phyloP scores from a whole-genome alignment of 345 rosid genomes.

The Psidium guajava region DNA sequence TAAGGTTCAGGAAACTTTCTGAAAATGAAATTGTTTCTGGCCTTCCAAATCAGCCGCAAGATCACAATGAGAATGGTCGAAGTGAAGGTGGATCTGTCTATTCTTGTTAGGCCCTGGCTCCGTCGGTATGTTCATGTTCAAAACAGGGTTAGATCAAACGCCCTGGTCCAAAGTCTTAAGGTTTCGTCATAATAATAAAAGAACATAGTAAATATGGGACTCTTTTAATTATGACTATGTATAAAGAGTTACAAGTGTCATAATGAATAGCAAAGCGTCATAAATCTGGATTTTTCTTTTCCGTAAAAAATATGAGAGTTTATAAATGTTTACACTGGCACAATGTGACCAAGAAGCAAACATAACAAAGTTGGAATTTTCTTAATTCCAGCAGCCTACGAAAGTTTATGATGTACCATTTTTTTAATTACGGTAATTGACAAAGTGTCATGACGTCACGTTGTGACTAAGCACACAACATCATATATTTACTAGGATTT shows the following conservation, averaged over 20 bases:
- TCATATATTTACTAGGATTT: no score
- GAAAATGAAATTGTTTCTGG: background rate
- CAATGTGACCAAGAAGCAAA: background rate
- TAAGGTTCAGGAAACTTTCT: background rate
- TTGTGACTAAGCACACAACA: no score
- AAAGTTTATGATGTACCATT: background rate
- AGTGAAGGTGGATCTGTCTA: background rate
- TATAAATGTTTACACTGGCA: background rate
- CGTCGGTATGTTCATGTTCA: background rate
- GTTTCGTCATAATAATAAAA: no score
- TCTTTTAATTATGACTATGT: background rate
- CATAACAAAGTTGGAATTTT: background rate
- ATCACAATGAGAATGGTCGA: background rate
- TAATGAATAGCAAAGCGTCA: background rate
- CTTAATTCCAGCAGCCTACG: background rate
- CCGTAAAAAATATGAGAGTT: background rate
- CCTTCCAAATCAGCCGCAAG: background rate
- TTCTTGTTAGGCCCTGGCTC: background rate
- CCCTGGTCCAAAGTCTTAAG: background rate
- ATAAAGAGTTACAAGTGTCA: background rate
- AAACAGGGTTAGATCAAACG: background rate
- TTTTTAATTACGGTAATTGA: background rate
- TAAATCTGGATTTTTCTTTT: background rate
- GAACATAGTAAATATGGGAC: background rate
- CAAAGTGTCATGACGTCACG: background rate